Evolutionary conservation across 1,284 basidiomycete genomes (phyloP).

Genomic region (Ustilago crameri): DNA sequence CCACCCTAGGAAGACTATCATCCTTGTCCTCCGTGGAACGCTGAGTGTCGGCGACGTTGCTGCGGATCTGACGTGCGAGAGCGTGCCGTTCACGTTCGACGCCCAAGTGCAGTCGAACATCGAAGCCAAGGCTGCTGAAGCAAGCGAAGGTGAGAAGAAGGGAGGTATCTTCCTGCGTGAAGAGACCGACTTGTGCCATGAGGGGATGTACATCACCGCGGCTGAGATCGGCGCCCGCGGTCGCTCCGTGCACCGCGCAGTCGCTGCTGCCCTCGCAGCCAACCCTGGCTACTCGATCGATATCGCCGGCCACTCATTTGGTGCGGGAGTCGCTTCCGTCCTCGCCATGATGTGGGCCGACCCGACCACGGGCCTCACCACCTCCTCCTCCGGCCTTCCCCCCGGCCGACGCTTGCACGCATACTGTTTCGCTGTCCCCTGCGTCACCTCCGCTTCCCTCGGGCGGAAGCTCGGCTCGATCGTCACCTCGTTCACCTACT

Average conservation of each 20-base stretch:
- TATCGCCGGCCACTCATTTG: constrained; percentile 81
- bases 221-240: constrained; percentile 79
- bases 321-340: constrained; percentile 82
- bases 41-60: constrained; percentile 63
- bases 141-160: background rate
- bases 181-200: constrained; percentile 58
- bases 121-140: background rate
- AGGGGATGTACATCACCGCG: constrained; percentile 83
- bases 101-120: constrained; percentile 24
- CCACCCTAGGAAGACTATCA: constrained; percentile 53
- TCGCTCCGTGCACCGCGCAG: constrained; percentile 80
- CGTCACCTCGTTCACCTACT: constrained; percentile 81
- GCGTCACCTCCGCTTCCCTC: constrained; percentile 74
- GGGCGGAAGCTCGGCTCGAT: constrained; percentile 74
- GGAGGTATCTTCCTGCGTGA: constrained; percentile 6
- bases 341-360: constrained; percentile 87
- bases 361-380: constrained; percentile 51
- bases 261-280: constrained; percentile 76
- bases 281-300: constrained; percentile 76
- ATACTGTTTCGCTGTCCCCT: constrained; percentile 83
- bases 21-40: constrained; percentile 62
- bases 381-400: constrained; percentile 72
- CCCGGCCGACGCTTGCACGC: constrained; percentile 76
- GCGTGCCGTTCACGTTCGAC: constrained; percentile 36
- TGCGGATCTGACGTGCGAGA: constrained; percentile 66